Evolutionary conservation across 2,329 filamentous ascomycete genomes (phyloP), one percentile per base, ranked within the genome.

Genomic region (Verruconis gallopava): DNA sequence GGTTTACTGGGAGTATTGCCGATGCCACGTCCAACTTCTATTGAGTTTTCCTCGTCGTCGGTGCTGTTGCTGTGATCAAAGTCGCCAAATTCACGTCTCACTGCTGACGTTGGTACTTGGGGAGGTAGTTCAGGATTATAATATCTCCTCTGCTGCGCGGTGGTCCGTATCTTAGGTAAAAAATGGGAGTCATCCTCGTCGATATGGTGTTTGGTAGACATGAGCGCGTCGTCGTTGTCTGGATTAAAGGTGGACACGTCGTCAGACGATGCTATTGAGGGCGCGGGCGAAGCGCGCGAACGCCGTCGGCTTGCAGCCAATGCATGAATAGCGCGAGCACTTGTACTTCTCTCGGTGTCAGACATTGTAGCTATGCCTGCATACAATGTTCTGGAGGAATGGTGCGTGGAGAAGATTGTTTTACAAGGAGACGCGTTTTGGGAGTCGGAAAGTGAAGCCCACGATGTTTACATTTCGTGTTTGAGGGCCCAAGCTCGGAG

Each of bases 21-120:
- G 17, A 60, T 54, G 21, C 69, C 74, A 42, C 76, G 65, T 36
- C 70, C 73, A 21, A 74, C 54, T 51, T 79, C 75, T 43, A 79
- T 63, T 2, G 72, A 75, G 45, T 69, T 60, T 40, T 63, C 65
- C 38, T 67, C 63, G 32, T 69, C 63, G 11, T 62, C 58, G 3
- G 56, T 56, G 9, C 14, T 40, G 36, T 39, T 38, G 18, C 43
- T 21, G 6, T 61, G 59, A 21, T 61, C 57, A 44, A 63, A 63
- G 46, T 63, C 60, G 21, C 50, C 48, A 37, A 64, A 63, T 25
- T 60, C 51, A 21, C 44, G 44, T n/a, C 21, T 32, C 5, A 46
- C 44, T 12, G 36, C 40, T 25, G 40, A 38, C 15, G 44, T 38
- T 14, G 22, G 22, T 11, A 40, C 25, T 28, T 35, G 20, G 19